These are phyloP conservation scores for Lathyrus oleraceus DNA, from an alignment of 306 rosid species.

Conservation along the genomic window DNA sequence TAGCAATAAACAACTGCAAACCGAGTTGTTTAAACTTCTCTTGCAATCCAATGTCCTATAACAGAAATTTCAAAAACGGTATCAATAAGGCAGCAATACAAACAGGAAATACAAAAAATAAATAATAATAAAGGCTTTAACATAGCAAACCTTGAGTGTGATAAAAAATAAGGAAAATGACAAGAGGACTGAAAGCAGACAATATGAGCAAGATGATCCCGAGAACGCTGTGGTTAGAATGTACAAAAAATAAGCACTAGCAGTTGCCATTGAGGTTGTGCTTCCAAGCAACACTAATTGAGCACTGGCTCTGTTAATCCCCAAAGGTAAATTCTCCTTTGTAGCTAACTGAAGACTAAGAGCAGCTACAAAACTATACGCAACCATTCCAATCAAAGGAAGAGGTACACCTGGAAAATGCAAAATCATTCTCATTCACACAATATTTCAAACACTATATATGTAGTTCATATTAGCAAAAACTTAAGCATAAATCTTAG, in stretches of 20 bases:
- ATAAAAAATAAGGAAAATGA: constrained; percentile 70
- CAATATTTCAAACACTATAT: constrained; percentile 42
- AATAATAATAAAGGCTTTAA: not conserved
- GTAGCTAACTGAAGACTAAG: constrained; percentile 59
- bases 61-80: constrained; percentile 1
- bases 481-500: not conserved
- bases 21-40: constrained; percentile 57
- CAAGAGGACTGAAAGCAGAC: constrained; percentile 69
- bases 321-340: constrained; percentile 55
- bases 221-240: constrained; percentile 64
- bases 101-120: not conserved
- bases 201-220: constrained; percentile 69
- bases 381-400: constrained; percentile 75
- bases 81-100: constrained; percentile 13
- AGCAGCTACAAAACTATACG: constrained; percentile 65
- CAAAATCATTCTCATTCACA: constrained; percentile 47
- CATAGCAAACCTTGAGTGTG: constrained; percentile 50
- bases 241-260: constrained; percentile 81
- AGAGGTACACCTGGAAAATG: constrained; percentile 75
- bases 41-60: constrained; percentile 66
- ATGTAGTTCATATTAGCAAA: not conserved
- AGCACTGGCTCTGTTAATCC: constrained; percentile 54
- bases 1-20: constrained; percentile 59
- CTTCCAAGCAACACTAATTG: constrained; percentile 56
- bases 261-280: constrained; percentile 84